These are phyloP conservation scores for Phytophthora ramorum DNA, from an alignment of 352 stramenopile species.

Conservation along the genomic window DNA sequence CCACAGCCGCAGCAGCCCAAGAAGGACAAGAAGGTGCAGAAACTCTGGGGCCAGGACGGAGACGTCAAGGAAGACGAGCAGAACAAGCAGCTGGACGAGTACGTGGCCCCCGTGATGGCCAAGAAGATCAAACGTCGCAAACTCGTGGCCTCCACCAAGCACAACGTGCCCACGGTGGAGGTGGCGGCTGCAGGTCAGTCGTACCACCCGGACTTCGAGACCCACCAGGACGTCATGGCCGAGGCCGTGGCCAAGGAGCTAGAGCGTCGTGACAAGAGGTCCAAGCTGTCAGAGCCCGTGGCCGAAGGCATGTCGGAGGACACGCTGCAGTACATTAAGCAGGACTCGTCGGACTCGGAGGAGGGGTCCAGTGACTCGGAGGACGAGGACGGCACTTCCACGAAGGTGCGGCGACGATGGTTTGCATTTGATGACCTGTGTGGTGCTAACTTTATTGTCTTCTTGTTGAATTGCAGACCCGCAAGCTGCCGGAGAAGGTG, in stretches of 20 bases:
- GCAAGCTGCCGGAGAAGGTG: conserved; percentile 63
- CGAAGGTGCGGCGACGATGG: conserved; percentile 18
- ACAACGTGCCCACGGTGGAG: conserved; percentile 79
- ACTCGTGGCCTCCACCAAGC: conserved; percentile 60
- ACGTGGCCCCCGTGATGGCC: conserved; percentile 60
- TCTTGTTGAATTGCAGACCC: conserved; percentile 14
- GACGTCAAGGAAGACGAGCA: conserved; percentile 42
- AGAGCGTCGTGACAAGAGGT: conserved; percentile 60
- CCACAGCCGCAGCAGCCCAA: conserved; percentile 13
- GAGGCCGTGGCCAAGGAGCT: conserved; percentile 74
- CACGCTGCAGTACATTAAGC: conserved; percentile 83
- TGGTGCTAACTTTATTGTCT: not conserved
- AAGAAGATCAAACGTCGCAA: conserved; percentile 70
- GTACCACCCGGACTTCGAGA: conserved; percentile 86
- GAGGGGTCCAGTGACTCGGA: conserved; percentile 48
- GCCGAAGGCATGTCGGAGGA: conserved; percentile 75
- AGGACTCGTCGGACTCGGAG: conserved; percentile 53
- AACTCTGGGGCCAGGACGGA: conserved; percentile 60
- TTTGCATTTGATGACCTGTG: not conserved
- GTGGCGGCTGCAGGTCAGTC: conserved; percentile 81
- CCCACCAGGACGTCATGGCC: conserved; percentile 83
- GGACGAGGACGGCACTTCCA: conserved; percentile 48
- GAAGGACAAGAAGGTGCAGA: conserved; percentile 23
- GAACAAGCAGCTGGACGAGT: conserved; percentile 59
- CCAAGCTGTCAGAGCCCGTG: conserved; percentile 57